Conservation (phyloP, 352 stramenopile genomes). For the Globisporangium barbulae region DNA sequence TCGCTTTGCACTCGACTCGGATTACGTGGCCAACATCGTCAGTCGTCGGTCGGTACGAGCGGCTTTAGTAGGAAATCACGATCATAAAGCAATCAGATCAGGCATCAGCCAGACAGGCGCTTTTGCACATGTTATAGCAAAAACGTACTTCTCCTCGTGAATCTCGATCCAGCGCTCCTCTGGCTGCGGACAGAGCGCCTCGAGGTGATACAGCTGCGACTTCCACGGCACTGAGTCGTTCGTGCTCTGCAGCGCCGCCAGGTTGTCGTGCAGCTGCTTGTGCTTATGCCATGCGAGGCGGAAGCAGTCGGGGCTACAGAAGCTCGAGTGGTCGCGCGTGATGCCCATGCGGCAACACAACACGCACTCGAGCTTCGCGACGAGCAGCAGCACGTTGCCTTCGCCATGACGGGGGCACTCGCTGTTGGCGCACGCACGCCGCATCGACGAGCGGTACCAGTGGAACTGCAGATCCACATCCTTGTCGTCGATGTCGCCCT, state of each 20-base stretch:
- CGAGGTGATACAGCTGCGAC: slow-evolving; percentile 56
- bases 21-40: slow-evolving; percentile 78
- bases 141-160: slow-evolving; percentile 56
- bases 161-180: slow-evolving; percentile 63
- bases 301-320: slow-evolving; percentile 69
- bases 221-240: slow-evolving; percentile 40
- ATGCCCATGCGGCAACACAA: slow-evolving; percentile 64
- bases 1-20: slow-evolving; percentile 73
- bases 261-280: slow-evolving; percentile 54
- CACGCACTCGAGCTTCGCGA: slow-evolving; percentile 73
- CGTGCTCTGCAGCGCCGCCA: slow-evolving; percentile 23
- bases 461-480: slow-evolving; percentile 66
- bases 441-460: slow-evolving; percentile 61
- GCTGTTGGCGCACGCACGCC: slow-evolving; percentile 55
- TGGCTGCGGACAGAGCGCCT: slow-evolving; percentile 46
- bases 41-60: slow-evolving; percentile 62
- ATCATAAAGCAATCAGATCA: slow-evolving; percentile 27
- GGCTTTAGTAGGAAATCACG: slow-evolving; percentile 21
- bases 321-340: slow-evolving; percentile 62
- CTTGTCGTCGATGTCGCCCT: slow-evolving; percentile 70
- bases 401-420: slow-evolving; percentile 53
- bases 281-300: slow-evolving; percentile 61
- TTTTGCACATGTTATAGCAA: neutral
- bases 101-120: slow-evolving; percentile 6
- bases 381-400: slow-evolving; percentile 63